Evolutionary conservation across 1,139 yeast genomes (phyloP).

Genomic region (Lodderomyces elongisporus): DNA sequence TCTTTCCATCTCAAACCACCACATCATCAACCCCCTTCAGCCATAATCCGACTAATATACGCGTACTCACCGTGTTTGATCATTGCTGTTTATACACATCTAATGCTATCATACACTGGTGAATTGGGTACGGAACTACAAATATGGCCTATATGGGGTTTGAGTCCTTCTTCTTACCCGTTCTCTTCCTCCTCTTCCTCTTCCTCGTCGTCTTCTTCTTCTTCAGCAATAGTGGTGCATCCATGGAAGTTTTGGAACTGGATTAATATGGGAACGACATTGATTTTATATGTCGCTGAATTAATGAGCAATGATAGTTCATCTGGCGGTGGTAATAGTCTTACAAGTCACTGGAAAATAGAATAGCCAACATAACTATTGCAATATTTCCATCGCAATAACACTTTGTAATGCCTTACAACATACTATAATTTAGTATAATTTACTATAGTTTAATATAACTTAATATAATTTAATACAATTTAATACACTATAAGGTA

Average conservation of each 20-base stretch:
- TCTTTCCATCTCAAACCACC: conserved; percentile 17
- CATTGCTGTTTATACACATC: conserved; percentile 90
- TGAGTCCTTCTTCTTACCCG: conserved; percentile 9
- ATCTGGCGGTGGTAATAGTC: conserved; percentile 26
- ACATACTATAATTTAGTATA: too few relatives aligned
- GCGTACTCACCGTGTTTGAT: conserved; percentile 91
- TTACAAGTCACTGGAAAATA: conserved; percentile 42
- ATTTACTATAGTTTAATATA: too few relatives aligned
- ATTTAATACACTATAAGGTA: too few relatives aligned
- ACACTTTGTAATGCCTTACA: too few relatives aligned
- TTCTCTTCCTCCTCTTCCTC: too few relatives aligned
- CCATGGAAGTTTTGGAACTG: conserved; percentile 97
- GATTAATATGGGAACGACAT: conserved; percentile 80
- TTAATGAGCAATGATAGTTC: conserved; percentile 42
- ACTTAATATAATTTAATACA: too few relatives aligned
- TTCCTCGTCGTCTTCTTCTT: conserved; percentile 8
- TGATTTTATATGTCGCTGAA: conserved; percentile 76
- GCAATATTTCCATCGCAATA: not conserved
- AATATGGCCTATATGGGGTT: conserved; percentile 52
- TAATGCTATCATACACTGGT: conserved; percentile 85
- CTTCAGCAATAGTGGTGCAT: conserved; percentile 43
- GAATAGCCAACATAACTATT: too few relatives aligned
- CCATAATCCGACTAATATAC: conserved; percentile 59
- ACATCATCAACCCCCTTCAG: conserved; percentile 31
- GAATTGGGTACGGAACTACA: conserved; percentile 58